These are phyloP conservation scores for Capillidium rhysosporum DNA, from an alignment of 371 early-diverging fungal genomes.

Conservation along the genomic window DNA sequence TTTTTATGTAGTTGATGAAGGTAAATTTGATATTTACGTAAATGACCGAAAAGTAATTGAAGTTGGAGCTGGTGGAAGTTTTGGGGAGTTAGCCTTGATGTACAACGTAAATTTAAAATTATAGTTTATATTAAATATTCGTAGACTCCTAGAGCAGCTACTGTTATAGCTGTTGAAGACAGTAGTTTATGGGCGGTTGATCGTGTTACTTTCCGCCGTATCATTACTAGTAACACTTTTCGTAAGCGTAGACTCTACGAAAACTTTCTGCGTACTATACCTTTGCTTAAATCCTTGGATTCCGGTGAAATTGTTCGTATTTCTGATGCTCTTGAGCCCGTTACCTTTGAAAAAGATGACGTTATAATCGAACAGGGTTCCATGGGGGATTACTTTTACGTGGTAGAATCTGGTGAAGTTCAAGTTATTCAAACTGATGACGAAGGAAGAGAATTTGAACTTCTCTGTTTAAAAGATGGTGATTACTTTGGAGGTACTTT, in stretches of 20 bases:
- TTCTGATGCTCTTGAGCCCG: slow-evolving; percentile 80
- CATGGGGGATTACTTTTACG: slow-evolving; percentile 56
- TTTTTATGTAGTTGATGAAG: slow-evolving; percentile 94
- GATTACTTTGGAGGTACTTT: slow-evolving; percentile 84
- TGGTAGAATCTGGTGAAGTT: slow-evolving; percentile 83
- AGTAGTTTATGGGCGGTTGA: slow-evolving; percentile 88
- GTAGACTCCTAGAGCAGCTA: slow-evolving; percentile 74
- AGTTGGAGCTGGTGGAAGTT: slow-evolving; percentile 67
- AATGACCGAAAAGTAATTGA: slow-evolving; percentile 46
- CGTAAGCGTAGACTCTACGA: slow-evolving; percentile 87
- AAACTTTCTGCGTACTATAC: slow-evolving; percentile 73
- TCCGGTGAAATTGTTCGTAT: slow-evolving; percentile 87
- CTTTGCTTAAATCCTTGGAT: slow-evolving; percentile 61
- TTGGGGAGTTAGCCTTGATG: slow-evolving; percentile 96
- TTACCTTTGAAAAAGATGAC: slow-evolving; percentile 56
- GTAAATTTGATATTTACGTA: slow-evolving; percentile 85
- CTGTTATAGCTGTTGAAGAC: slow-evolving; percentile 69
- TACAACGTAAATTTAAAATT: slow-evolving; percentile 38
- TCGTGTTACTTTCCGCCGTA: slow-evolving; percentile 82
- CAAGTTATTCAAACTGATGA: slow-evolving; percentile 49
- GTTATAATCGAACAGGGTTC: slow-evolving; percentile 78
- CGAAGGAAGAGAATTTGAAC: slow-evolving; percentile 54
- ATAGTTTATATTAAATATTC: not conserved
- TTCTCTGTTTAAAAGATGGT: slow-evolving; percentile 60
- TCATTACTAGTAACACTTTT: slow-evolving; percentile 84